Base-by-base conservation (phyloP, 2,329 filamentous ascomycete genomes). In the Colletotrichum salicis region DNA sequence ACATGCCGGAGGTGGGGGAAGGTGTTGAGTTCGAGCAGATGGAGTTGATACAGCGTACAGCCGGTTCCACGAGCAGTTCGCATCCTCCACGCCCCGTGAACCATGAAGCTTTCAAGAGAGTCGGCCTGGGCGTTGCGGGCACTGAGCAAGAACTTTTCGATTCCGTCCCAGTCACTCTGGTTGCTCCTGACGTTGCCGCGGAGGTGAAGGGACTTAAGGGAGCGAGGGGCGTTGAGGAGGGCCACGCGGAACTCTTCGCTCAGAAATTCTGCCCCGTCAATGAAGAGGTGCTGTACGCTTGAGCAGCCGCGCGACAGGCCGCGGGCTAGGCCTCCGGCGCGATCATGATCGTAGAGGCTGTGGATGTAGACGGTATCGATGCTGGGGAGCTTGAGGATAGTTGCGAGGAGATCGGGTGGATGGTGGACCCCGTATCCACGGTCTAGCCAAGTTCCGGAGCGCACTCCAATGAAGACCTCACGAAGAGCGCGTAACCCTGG, bases 81-180 rank as follows among this genome's bases (percentile, higher is more conserved):
- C 41, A 67, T 8, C 6, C 35, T 31, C 13, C 19, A 27, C 7
- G 33, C 13, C 24, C 54, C 29, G 54, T 71, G 55, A 13, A 64
- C 11, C 69, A 67, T 67, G 27, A 64, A 19, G 31, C 59, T 57
- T 33, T 58, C 29, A 4, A 71, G 63, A 8, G 58, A 67, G 8
- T 4, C 33, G 12, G 12, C 15, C 54, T 67, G 69, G 24, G 7
- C 3, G 2, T 45, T 29, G 13, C 22, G 61, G 2, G 22, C 33
- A 7, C 12, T 22, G 7, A 6, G 19, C 48, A 67, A 11, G 8
- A 62, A 29, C 24, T 12, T 6, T 5, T 62, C 57, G 19, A 62
- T 24, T 8, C 57, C 33, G 51, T 62, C 6, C 22, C 33, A 67
- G 3, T 5, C n/a, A 11, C 10, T 3, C 15, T 8, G 5, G 4